Percentiles rank a stretch among this genome's conserved stretches.
Conservation (phyloP, 2,329 filamentous ascomycete genomes). For the Bimuria novae-zelandiae region DNA sequence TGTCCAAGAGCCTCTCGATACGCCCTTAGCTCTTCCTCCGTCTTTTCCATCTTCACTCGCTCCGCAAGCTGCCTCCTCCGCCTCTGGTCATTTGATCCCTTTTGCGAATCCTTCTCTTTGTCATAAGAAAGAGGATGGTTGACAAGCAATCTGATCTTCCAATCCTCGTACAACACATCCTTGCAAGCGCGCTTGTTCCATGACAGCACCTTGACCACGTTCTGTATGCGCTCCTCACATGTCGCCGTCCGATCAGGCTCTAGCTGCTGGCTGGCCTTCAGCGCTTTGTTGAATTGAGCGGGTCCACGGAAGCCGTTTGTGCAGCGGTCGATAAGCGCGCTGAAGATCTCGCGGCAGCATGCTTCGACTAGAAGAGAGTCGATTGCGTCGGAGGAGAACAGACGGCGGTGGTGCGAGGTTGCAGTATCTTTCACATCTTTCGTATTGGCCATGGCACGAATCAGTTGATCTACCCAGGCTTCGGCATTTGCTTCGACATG, state of each 20-base stretch:
- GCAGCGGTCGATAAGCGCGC: slow-evolving; percentile 18
- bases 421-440: slow-evolving; percentile 15
- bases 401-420: slow-evolving; percentile 11
- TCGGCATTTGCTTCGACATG: slow-evolving; percentile 16
- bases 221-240: slow-evolving; percentile 15
- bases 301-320: slow-evolving; percentile 19
- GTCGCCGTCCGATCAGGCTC: slow-evolving; percentile 14
- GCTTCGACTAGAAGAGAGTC: slow-evolving; percentile 16
- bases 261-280: slow-evolving; percentile 7
- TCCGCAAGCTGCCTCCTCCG: slow-evolving; percentile 12
- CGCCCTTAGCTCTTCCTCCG: slow-evolving; percentile 12
- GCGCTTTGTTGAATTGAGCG: slow-evolving; percentile 16
- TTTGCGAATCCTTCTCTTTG: slow-evolving; percentile 21
- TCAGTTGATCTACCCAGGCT: slow-evolving; percentile 14
- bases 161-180: slow-evolving; percentile 24
- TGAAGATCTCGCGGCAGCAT: slow-evolving; percentile 14
- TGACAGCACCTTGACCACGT: slow-evolving; percentile 14
- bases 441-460: slow-evolving; percentile 14
- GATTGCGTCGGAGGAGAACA: slow-evolving; percentile 13
- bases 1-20: background rate
- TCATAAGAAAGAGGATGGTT: slow-evolving; percentile 21
- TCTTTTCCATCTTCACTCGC: slow-evolving; percentile 14
- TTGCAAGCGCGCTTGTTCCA: slow-evolving; percentile 23
- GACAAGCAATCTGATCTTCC: slow-evolving; percentile 19
- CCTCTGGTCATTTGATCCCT: slow-evolving; percentile 22